Evolutionary conservation across 108 stramenopile species (phyloP).

Genomic region (Schizochytrium sp.): DNA sequence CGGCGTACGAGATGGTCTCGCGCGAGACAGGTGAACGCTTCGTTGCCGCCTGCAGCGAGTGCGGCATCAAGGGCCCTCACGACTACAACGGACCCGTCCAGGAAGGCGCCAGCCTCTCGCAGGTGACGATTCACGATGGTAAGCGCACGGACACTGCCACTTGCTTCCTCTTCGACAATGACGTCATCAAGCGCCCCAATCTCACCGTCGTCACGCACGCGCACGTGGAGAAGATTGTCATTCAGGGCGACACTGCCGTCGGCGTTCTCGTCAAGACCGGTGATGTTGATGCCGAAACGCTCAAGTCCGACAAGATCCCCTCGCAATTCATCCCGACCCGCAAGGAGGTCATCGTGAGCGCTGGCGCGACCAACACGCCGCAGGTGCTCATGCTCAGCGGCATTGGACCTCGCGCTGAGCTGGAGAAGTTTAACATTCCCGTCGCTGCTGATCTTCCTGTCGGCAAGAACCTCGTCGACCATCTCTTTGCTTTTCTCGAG

Average conservation of each 20-base stretch:
- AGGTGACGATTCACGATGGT: neutral
- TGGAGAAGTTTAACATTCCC: slow-evolving; percentile 30
- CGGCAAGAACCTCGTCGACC: slow-evolving; percentile 54
- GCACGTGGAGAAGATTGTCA: neutral
- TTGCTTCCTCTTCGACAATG: neutral
- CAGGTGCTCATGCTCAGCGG: slow-evolving; percentile 58
- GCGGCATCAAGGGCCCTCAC: slow-evolving; percentile 24
- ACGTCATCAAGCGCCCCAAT: neutral
- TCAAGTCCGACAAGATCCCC: neutral
- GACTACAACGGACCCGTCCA: slow-evolving; percentile 38
- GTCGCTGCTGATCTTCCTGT: slow-evolving; percentile 39
- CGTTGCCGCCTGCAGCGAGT: slow-evolving; percentile 29
- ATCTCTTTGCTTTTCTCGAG: slow-evolving; percentile 20
- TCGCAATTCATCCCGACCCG: neutral
- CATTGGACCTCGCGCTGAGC: slow-evolving; percentile 41
- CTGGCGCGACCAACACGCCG: slow-evolving; percentile 58
- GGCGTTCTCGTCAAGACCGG: neutral
- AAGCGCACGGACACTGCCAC: neutral
- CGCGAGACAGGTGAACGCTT: slow-evolving; percentile 5
- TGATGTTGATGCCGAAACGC: neutral
- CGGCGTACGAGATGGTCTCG: neutral
- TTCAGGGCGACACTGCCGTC: neutral
- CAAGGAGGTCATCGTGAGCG: slow-evolving; percentile 57
- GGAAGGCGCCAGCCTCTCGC: slow-evolving; percentile 24
- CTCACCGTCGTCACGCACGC: neutral